Evolutionary conservation across 2,329 filamentous ascomycete species (phyloP), one percentile per base, ranked within the genome.

Genomic region (Clonostachys chloroleuca): DNA sequence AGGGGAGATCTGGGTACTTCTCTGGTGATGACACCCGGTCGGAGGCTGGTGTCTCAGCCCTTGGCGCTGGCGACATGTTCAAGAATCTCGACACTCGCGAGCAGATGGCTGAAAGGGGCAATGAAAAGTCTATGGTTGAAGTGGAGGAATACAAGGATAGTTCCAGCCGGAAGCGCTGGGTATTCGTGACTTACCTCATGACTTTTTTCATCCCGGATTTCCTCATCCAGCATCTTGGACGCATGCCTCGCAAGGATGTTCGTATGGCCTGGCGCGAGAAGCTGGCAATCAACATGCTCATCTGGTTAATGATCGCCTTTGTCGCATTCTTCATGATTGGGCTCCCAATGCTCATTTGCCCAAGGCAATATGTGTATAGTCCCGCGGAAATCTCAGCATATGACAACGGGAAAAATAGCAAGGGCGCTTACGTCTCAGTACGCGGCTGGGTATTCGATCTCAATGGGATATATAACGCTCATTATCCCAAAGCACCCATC

Each of bases 1-100:
- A 91, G 63, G 78, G 78, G 49, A 80, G 84, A 50, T 84, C 79
- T 3, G 87, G 84, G 18, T 96, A 96, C 62, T 96, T 96, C 58
- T 87, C 86, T 46, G 74, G 69, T 49, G 91, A 95, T 49, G 94
- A 99, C 62, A 75, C 84, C 8, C 89, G 91, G 40, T 97, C 94
- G 33, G 94, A 99, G 45, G 92, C 92, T 8, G 92, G 92, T 5
- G 87, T 80, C 3, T 96, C 92, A n/a, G 91, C 89, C 6, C 87
- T 96, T 62, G 88, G 92, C 43, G 88, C 81, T 46, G 92, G 94
- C 8, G 94, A 99, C 63, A 96, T 99, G 92, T 99, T 99, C 77
- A 89, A 91, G 60, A 96, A 96, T 59, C 77, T 97, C 8, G 92
- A 97, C 56, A 96, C 92, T 7, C 83, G 90, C 52, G 88, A 95